Percentiles rank a stretch among this genome's conserved stretches.
These are phyloP conservation scores for Trypanosoma vivax DNA, from an alignment of 208 protist genomes.

Conservation along the genomic window DNA sequence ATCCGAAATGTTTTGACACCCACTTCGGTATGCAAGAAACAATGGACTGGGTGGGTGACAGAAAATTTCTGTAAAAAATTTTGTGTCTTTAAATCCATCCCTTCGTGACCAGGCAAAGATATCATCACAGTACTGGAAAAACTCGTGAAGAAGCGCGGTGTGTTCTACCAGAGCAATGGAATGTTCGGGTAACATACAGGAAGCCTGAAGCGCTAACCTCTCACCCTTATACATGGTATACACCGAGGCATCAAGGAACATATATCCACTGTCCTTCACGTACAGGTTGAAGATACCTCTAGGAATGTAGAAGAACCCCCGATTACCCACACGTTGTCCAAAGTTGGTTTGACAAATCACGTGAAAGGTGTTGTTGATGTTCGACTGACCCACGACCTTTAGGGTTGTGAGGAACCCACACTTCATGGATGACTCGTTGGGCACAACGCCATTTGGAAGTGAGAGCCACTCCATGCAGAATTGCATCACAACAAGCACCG, in stretches of 20 bases:
- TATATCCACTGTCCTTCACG: conserved; percentile 32
- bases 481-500: conserved; percentile 53
- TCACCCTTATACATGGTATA: conserved; percentile 9
- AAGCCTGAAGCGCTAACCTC: conserved; percentile 4
- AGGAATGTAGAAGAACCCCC: conserved; percentile 62
- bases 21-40: conserved; percentile 8
- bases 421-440: conserved; percentile 19
- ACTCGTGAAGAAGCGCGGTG: conserved; percentile 5
- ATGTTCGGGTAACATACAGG: conserved; percentile 3
- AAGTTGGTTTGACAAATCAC: conserved; percentile 78
- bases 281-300: conserved; percentile 52
- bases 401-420: conserved; percentile 62
- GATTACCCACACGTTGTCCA: conserved; percentile 34
- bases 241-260: conserved; percentile 43
- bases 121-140: conserved; percentile 4
- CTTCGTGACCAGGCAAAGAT: background rate
- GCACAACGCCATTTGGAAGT: conserved; percentile 46
- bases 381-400: conserved; percentile 66
- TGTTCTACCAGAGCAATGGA: background rate
- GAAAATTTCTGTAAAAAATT: conserved; percentile 6
- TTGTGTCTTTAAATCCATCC: background rate
- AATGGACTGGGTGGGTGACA: conserved; percentile 6
- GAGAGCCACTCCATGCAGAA: conserved; percentile 57
- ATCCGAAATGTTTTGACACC: background rate
- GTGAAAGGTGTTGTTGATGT: conserved; percentile 44